Conservation (phyloP, 2,329 filamentous ascomycete species). For the Alternaria conjuncta region DNA sequence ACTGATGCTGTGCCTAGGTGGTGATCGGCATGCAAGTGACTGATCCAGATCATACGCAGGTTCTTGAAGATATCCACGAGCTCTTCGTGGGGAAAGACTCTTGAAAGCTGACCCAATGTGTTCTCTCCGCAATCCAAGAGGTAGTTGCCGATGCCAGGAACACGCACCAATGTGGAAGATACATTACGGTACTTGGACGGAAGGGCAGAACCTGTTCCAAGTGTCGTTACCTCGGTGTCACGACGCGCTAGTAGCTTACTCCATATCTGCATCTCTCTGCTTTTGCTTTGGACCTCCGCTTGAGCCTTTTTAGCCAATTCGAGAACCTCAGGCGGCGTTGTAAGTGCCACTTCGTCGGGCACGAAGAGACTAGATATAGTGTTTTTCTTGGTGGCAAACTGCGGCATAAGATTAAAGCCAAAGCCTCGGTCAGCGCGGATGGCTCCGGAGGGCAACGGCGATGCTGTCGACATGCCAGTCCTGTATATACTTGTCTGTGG, state of each 20-base stretch:
- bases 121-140: slow-evolving; percentile 92
- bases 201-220: slow-evolving; percentile 88
- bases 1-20: slow-evolving; percentile 84
- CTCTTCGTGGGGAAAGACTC: slow-evolving; percentile 71
- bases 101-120: slow-evolving; percentile 84
- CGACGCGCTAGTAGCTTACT: slow-evolving; percentile 72
- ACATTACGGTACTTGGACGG: slow-evolving; percentile 97
- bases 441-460: slow-evolving; percentile 25
- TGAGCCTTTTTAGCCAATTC: slow-evolving; percentile 58
- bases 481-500: slow-evolving; percentile 44
- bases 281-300: slow-evolving; percentile 43
- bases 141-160: slow-evolving; percentile 86
- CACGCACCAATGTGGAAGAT: slow-evolving; percentile 81
- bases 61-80: slow-evolving; percentile 76
- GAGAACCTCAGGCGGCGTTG: slow-evolving; percentile 57
- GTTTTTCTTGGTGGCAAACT: slow-evolving; percentile 46
- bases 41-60: slow-evolving; percentile 86
- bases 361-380: slow-evolving; percentile 51
- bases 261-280: slow-evolving; percentile 59
- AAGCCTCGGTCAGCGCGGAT: slow-evolving; percentile 51
- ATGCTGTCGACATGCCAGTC: not conserved
- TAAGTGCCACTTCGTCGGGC: slow-evolving; percentile 52
- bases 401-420: slow-evolving; percentile 55
- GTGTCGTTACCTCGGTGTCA: slow-evolving; percentile 81
- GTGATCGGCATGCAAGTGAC: slow-evolving; percentile 95